Evolutionary conservation across 2,329 filamentous ascomycete genomes (phyloP), one percentile per base, ranked within the genome.

Genomic region (Pezicula rhizophila): DNA sequence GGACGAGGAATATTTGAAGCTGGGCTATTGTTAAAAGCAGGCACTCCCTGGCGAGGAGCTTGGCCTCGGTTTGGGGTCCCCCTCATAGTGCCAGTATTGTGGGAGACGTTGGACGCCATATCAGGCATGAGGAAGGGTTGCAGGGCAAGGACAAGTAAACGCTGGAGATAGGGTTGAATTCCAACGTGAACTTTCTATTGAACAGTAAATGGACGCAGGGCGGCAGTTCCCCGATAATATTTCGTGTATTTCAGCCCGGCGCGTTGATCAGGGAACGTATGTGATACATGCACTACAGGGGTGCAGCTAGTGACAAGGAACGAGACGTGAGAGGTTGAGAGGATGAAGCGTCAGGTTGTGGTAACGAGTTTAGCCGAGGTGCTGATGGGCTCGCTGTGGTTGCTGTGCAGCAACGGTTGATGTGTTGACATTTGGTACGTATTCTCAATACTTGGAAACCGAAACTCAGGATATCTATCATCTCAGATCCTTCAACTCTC

Each of bases 1-100:
- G 87, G 87, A 61, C 87, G 79, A 59, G 85, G 86, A 64, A 90
- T 90, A 63, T 71, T 76, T 44, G 86, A 89, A 48, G 70, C 70
- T 50, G 79, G 82, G 66, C 80, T 85, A 68, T 76, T 80, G 65
- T 69, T 68, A 66, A 84, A 84, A 55, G 55, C 52, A 18, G 79
- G 78, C 53, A 80, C 71, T 58, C 70, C 71, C 57, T 77, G 79
- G 60, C 83, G 77, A 58, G 28, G 28, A 31, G 70, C 68, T 69
- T 85, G 72, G 57, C 70, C 72, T 55, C 80, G 77, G 65, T 65
- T 85, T 60, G 85, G 85, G 53, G 84, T 88, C 60, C 83, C 82
- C 73, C 85, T 78, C 69, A 84, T 75, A 50, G 84, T 23, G 23
- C 23, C 23, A 23, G 23, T 87, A 31, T 31, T 31, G 8, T 31